Evolutionary conservation across 495 filamentous ascomycete species (phyloP), one percentile per base, ranked within the genome.

Genomic region (Lasiosphaeriaceae sp.): DNA sequence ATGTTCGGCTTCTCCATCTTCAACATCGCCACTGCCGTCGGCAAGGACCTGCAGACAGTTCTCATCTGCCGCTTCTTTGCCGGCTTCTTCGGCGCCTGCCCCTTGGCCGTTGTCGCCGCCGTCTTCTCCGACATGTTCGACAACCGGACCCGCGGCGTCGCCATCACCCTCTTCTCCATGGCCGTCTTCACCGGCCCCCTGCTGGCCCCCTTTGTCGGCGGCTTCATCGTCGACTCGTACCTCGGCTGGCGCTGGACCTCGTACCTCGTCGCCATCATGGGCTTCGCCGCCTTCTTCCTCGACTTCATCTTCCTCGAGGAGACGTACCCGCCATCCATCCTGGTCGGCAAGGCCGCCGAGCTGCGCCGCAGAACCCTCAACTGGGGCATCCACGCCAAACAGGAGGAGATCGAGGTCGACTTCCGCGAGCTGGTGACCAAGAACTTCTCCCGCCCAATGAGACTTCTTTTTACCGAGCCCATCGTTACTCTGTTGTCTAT

Each of bases 301-400:
- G 80, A 89, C 62, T 52, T 92, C 2, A 31, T 92, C 54, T 90
- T 92, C 74, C 76, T 96, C 26, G 56, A 83, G 59, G 91, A 96
- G 72, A 89, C 90, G 0, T 96, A 96, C 64, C 89, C 90, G 17
- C 90, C 91, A 0, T 75, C 90, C 3, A 85, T 96, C 50, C 78
- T 96, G 0, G 80, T 94, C 49, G 67, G 74, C 23, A 95, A 96
- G 71, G 92, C 91, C 5, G 69, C 80, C 1, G 85, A 92, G 53
- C 77, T 96, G 20, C 87, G 92, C 47, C 88, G 89, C 11, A 74
- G 87, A 45, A 96, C 92, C 7, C 82, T 84, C 66, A 96, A 95
- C 74, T 95, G 91, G 90, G 92, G 90, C 46, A 95, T 96, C 59
- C 90, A 96, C 73, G 89, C 91, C 47, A 95, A 92, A 66, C 89